A percentile compares a stretch with the other conserved stretches of the same genome.
These are phyloP conservation scores for Sugiyamaella chiloensis DNA, from an alignment of 805 yeast genomes.

Conservation along the genomic window DNA sequence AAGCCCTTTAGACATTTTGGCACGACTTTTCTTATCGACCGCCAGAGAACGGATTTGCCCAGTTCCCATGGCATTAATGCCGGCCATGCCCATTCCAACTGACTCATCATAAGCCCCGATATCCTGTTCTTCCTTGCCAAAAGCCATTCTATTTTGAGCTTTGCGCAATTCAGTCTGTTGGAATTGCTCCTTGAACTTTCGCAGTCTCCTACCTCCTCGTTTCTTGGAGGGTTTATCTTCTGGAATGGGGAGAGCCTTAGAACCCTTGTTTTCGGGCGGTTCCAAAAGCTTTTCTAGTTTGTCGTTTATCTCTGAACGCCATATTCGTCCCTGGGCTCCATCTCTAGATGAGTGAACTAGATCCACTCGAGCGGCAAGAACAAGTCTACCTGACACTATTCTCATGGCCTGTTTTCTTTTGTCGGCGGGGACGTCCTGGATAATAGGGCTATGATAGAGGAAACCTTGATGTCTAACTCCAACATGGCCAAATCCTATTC, in stretches of 20 bases:
- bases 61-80: constrained; percentile 30
- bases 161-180: constrained; percentile 76
- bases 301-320: constrained; percentile 55
- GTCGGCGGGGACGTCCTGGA: constrained; percentile 57
- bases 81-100: constrained; percentile 69
- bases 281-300: constrained; percentile 69
- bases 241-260: constrained; percentile 71
- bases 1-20: constrained; percentile 63
- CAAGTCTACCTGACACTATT: constrained; percentile 72
- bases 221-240: constrained; percentile 72
- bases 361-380: constrained; percentile 83
- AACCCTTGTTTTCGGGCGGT: constrained; percentile 66
- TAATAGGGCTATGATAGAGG: constrained; percentile 56
- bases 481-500: constrained; percentile 41
- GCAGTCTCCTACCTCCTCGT: constrained; percentile 78
- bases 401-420: constrained; percentile 68
- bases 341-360: constrained; percentile 42
- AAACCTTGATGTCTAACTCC: constrained; percentile 66
- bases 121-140: constrained; percentile 75
- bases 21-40: constrained; percentile 47
- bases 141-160: constrained; percentile 80
- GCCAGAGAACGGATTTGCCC: constrained; percentile 23
- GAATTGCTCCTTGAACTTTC: constrained; percentile 78
- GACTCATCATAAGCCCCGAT: constrained; percentile 55
- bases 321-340: constrained; percentile 55